Evolutionary conservation across 805 yeast species (phyloP), one percentile per base, ranked within the genome.

Genomic region (Millerozyma miso): DNA sequence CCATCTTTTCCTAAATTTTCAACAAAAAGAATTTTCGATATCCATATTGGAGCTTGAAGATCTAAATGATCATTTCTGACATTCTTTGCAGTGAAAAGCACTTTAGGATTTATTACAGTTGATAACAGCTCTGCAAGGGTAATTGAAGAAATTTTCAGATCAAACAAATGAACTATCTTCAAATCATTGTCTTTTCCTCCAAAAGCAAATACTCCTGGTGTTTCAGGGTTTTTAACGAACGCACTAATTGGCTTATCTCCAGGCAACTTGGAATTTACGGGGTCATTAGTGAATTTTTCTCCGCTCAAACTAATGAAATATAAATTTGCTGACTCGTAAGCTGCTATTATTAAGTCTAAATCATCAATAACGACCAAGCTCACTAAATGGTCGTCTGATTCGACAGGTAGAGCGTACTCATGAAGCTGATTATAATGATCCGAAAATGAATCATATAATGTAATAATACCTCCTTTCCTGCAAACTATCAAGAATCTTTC

Each of bases 101-200:
- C 54, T 51, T 54, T 52, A 1, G 59, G 50, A 12, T n/a, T 10
- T 19, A 51, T 43, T 6, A 7, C n/a, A 6, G 17, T 8, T 7
- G 17, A 5, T 7, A 15, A 13, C 37, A 60, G 53, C 3, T 51
- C 47, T 12, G 54, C 31, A 13, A 46, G 33, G 58, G 55, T 52
- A 12, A 39, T 38, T 7, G 50, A 41, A 12, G 42, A 38, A 15
- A 53, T 45, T 5, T 55, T 41, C n/a, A 55, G 60, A 3, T 51
- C 43, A 39, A 63, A 66, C 17, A 79, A 47, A 35, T 65, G 50
- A 37, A 76, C 59, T 16, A 83, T 63, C 40, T 76, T 77, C 4
- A 86, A 64, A 58, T 87, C 90, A 45, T 80, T 80, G 52, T 89
- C 95, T 55, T 87, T 79, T 20, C 98, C 99, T 31, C 97, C 97